A percentile compares a stretch with the other conserved stretches of the same genome.
These are phyloP conservation scores for Mycothermus thermophilus DNA, from an alignment of 495 filamentous ascomycete genomes.

Conservation along the genomic window DNA sequence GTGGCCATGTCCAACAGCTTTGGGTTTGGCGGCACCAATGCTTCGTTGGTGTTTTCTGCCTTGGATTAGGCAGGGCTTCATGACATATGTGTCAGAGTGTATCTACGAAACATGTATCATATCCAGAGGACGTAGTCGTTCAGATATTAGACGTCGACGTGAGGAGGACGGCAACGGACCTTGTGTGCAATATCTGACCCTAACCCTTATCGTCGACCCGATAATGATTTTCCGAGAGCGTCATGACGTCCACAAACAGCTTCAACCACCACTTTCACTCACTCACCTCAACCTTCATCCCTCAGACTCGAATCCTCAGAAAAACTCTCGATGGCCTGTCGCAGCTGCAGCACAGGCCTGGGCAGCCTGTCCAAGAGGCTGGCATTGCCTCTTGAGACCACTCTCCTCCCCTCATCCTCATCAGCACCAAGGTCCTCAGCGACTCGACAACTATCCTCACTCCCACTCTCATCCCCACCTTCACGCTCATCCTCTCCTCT, in stretches of 20 bases:
- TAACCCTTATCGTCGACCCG: conserved; percentile 11
- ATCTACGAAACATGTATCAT: background rate
- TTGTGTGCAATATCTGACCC: too few species aligned
- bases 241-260: conserved; percentile 3
- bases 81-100: background rate
- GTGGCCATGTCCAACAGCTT: conserved; percentile 89
- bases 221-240: conserved; percentile 6
- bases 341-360: conserved; percentile 13
- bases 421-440: too few species aligned
- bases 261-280: background rate
- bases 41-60: conserved; percentile 67
- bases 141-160: too few species aligned
- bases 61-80: conserved; percentile 11
- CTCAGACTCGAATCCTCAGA: too few species aligned
- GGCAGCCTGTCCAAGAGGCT: conserved; percentile 8
- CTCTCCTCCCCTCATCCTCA: background rate
- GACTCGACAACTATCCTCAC: background rate
- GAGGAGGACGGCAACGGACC: too few species aligned
- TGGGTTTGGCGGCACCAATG: conserved; percentile 95
- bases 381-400: conserved; percentile 5
- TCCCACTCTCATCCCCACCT: too few species aligned
- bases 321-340: conserved; percentile 20
- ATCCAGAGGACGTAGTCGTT: background rate
- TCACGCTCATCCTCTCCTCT: too few species aligned
- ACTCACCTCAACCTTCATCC: background rate